Base-by-base conservation (phyloP, 2,329 filamentous ascomycete genomes). In the Claviceps sp. region DNA sequence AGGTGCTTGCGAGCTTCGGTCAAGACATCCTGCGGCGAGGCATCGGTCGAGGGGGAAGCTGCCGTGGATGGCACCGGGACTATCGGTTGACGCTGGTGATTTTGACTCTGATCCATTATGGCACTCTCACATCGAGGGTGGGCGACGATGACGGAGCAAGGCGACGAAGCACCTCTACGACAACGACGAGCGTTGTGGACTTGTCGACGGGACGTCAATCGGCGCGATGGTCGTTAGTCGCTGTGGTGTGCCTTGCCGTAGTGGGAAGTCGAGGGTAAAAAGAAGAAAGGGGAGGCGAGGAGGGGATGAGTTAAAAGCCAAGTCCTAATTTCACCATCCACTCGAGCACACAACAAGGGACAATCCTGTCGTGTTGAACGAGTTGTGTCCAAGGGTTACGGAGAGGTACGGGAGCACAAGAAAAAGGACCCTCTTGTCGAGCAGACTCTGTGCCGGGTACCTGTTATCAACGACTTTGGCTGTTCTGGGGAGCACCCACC, bases 1-100 rank as follows among this genome's bases (percentile, higher is more conserved):
- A 73, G 65, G 53, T 72, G 73, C 59, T 71, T 70, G 46, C 70
- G 63, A 45, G 70, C 70, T 60, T 73, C 70, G 19, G 66, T 68
- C 52, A 73, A 65, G 50, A 73, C 67, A 62, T 73, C 67, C 55
- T 71, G 69, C 16, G 70, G 64, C 22, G 65, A 68, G 42, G 68
- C 59, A 42, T 68, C 66, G 53, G 61, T 56, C 46, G 60, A 60
- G 50, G 52, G 50, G 41, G 57, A 54, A 5, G 56, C 50, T n/a
- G 55, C 53, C 30, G 54, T 46, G 30, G 46, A 53, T 38, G 52
- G 56, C 48, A 60, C 55, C 8, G 59, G 57, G 1, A 57, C 57
- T 44, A 57, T 58, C n/a, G 58, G 62, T 41, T 62, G 61, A 51
- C 57, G 61, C 47, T 61, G 61, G 47, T 59, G 55, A 52, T 57